Percentiles rank a stretch among this genome's conserved stretches.
Evolutionary conservation across 2,329 filamentous ascomycete species (phyloP).

Genomic region (Stromatinia cepivora): DNA sequence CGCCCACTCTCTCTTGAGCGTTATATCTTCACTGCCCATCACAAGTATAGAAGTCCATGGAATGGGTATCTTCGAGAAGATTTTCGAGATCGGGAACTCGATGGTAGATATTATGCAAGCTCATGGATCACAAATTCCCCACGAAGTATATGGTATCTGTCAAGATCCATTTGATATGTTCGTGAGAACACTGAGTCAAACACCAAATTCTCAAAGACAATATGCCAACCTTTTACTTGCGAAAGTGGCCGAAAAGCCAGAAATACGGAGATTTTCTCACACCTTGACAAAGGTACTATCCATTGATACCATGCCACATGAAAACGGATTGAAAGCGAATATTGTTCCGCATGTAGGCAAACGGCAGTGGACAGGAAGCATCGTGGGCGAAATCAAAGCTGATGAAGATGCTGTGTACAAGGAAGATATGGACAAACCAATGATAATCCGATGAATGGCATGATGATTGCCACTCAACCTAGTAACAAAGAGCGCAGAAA

Average conservation of each 20-base stretch:
- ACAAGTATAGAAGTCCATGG: conserved; percentile 50
- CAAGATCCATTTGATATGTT: conserved; percentile 49
- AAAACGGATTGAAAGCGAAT: neutral
- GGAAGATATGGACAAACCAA: neutral
- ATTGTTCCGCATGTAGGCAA: neutral
- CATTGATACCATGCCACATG: neutral
- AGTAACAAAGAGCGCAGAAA: neutral
- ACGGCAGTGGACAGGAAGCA: conserved; percentile 32
- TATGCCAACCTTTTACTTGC: conserved; percentile 48
- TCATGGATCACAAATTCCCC: conserved; percentile 30
- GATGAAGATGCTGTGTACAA: neutral
- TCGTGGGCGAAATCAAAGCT: conserved; percentile 32
- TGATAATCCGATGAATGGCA: neutral
- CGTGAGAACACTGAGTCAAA: conserved; percentile 47
- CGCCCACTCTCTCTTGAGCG: conserved; percentile 55
- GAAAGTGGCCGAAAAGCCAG: conserved; percentile 46
- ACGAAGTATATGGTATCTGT: conserved; percentile 36
- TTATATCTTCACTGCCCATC: conserved; percentile 46
- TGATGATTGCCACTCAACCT: neutral
- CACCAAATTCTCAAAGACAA: conserved; percentile 47
- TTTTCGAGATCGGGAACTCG: conserved; percentile 49
- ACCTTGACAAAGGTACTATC: conserved; percentile 24
- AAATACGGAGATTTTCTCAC: conserved; percentile 34
- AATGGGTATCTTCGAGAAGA: conserved; percentile 53
- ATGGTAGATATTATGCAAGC: conserved; percentile 49